Evolutionary conservation across 805 yeast genomes (phyloP), one percentile per base, ranked within the genome.

Genomic region (Yarrowia deformans): DNA sequence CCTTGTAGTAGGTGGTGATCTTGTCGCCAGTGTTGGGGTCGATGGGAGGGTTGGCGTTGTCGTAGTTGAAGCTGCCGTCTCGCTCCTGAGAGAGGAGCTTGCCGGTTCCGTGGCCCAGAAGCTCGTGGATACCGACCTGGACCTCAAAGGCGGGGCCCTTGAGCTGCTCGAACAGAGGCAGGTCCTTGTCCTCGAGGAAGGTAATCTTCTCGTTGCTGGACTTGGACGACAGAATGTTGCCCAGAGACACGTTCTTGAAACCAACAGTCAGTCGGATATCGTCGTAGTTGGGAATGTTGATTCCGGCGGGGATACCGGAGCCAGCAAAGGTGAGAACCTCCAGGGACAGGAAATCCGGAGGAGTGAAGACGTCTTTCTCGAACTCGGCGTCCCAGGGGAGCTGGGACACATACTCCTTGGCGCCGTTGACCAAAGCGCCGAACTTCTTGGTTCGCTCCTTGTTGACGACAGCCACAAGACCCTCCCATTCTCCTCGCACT

Each of bases 401-500:
- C 72, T 84, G 78, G 1, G 81, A 71, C 71, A 92, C 90, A 76
- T 87, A 90, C 12, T 81, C 78, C 55, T 86, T 84, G 16, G 97
- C 97, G 70, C 82, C 82, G 19, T 81, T 78, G 34, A 92, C 97
- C 72, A 92, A 82, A 12, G 81, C 81, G 35, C 88, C 87, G 76
- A 92, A 92, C 75, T 91, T 92, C 67, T 85, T 88, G 18, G 97
- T 92, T 71, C 96, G 84, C 71, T 91, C 94, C 76, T 90, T 89
- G 79, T 92, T 91, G 69, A 92, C 96, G 86, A 91, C 90, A 23
- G 97, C 94, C 42, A 92, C 95, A 60, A 92, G 81, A 37, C 97
- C 91, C 80, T 92, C 97, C 94, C 95, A 92, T 79, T 92, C 97
- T 70, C 97, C 97, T 75, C 93, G 85, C 58, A 91, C 91, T 58